A percentile compares a stretch with the other conserved stretches of the same genome.
These are phyloP conservation scores for Coemansia sp. DNA, from an alignment of 192 early-diverging fungal species.

Conservation along the genomic window DNA sequence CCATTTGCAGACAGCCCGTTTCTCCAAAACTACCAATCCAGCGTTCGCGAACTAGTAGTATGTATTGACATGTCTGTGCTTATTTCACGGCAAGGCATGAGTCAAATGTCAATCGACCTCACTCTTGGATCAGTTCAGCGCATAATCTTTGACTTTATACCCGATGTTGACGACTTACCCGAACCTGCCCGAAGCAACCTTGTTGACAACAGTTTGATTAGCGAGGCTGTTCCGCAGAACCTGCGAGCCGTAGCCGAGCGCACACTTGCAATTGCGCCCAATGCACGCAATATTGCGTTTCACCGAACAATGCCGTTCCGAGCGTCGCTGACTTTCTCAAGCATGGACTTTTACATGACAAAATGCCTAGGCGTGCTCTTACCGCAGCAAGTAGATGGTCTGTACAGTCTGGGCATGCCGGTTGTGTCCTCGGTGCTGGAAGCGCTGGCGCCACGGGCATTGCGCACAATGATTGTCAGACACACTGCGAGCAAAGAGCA, in stretches of 20 bases:
- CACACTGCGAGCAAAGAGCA: background rate
- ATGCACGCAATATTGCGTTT: background rate
- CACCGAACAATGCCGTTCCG: background rate
- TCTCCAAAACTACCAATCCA: background rate
- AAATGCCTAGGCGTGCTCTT: background rate
- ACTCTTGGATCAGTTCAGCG: too few species aligned
- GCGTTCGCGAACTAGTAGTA: background rate
- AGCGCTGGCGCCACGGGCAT: background rate
- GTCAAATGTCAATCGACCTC: too few species aligned
- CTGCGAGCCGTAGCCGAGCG: background rate
- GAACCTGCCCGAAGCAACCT: background rate
- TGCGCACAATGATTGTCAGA: background rate
- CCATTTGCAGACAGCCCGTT: background rate
- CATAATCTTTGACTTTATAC: background rate
- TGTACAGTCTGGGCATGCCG: background rate
- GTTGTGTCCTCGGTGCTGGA: background rate
- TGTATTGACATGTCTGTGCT: background rate
- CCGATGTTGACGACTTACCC: background rate
- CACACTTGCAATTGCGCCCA: background rate
- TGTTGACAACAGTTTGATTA: background rate
- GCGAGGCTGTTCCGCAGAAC: background rate
- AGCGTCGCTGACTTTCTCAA: background rate
- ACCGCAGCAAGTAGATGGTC: background rate
- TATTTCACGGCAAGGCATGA: too few species aligned
- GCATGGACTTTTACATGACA: background rate